phyloP scores from a whole-genome alignment of 2,329 filamentous ascomycete genomes.

The Cryphonectria japonica region DNA sequence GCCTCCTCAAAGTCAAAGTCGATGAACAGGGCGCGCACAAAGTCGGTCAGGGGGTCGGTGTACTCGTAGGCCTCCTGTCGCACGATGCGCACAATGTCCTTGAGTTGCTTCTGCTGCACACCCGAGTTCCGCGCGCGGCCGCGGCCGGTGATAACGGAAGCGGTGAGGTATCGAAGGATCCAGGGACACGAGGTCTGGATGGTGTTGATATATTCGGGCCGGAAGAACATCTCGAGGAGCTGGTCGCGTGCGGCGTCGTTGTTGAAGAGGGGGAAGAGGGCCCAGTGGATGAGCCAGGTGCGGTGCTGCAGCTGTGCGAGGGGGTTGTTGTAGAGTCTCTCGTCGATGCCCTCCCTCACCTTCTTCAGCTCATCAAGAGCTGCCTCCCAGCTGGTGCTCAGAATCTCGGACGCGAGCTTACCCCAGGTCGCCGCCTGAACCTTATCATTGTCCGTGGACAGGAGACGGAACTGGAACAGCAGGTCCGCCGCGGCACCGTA shows the following conservation, averaged over 20 bases:
- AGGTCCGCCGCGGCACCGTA: conserved; percentile 89
- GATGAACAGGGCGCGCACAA: conserved; percentile 94
- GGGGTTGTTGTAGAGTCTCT: conserved; percentile 93
- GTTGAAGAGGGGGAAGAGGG: conserved; percentile 99
- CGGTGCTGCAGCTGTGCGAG: conserved; percentile 94
- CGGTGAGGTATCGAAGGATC: conserved; percentile 92
- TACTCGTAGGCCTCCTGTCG: conserved; percentile 99
- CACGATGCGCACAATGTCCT: conserved; percentile 94
- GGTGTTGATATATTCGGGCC: conserved; percentile 96
- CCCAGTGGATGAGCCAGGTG: conserved; percentile 98
- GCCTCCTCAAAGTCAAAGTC: conserved; percentile 97
- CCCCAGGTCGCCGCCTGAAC: conserved; percentile 96
- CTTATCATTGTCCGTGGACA: conserved; percentile 98
- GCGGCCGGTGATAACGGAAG: conserved; percentile 92
- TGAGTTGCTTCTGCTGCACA: conserved; percentile 96
- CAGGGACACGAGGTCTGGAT: conserved; percentile 98
- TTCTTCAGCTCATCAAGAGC: conserved; percentile 90
- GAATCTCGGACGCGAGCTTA: conserved; percentile 94
- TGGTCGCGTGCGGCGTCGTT: conserved; percentile 87
- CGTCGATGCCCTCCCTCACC: conserved; percentile 90
- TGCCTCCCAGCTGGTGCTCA: conserved; percentile 92
- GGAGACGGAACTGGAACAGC: conserved; percentile 95
- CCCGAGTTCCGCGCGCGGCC: conserved; percentile 79
- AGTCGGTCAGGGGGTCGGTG: conserved; percentile 91
- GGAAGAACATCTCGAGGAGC: conserved; percentile 96